Conservation (phyloP, 2,329 filamentous ascomycete species). For the Neobulgaria alba region DNA sequence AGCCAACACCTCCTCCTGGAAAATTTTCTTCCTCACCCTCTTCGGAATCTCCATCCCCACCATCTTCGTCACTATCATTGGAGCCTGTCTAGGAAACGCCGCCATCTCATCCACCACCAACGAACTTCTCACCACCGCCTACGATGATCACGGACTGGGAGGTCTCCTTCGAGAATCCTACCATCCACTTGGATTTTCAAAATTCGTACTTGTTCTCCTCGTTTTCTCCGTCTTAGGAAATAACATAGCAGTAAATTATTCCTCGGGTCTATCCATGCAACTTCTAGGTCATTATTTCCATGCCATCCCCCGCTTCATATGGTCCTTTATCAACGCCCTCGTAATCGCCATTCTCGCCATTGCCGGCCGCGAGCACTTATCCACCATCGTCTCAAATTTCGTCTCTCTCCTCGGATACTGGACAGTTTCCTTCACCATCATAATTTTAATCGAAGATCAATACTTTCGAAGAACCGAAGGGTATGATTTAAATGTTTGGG, state of each 20-base stretch:
- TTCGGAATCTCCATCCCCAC: constrained; percentile 24
- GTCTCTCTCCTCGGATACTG: constrained; percentile 27
- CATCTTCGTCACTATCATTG: constrained; percentile 36
- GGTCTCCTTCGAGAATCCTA: constrained; percentile 38
- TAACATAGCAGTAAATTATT: constrained; percentile 27
- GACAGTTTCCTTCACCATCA: constrained; percentile 26
- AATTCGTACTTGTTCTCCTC: constrained; percentile 34
- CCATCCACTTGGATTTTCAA: constrained; percentile 38
- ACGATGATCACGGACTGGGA: constrained; percentile 36
- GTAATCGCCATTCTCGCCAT: constrained; percentile 24
- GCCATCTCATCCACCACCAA: constrained; percentile 29
- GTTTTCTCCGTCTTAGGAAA: constrained; percentile 27
- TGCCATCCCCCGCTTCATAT: constrained; percentile 28
- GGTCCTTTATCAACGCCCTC: constrained; percentile 25
- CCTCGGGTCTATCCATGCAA: constrained; percentile 24
- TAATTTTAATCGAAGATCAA: constrained; percentile 24
- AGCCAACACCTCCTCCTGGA: constrained; percentile 26
- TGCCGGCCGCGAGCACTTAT: constrained; percentile 22
- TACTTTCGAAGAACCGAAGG: constrained; percentile 21
- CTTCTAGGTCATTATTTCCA: constrained; percentile 27
- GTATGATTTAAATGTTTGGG: constrained; percentile 25
- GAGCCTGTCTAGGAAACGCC: constrained; percentile 34
- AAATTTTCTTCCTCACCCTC: constrained; percentile 24
- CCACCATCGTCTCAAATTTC: constrained; percentile 24
- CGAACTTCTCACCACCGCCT: constrained; percentile 32